Conservation (phyloP, 2,329 filamentous ascomycete species). For the Tetracladium maxilliforme region DNA sequence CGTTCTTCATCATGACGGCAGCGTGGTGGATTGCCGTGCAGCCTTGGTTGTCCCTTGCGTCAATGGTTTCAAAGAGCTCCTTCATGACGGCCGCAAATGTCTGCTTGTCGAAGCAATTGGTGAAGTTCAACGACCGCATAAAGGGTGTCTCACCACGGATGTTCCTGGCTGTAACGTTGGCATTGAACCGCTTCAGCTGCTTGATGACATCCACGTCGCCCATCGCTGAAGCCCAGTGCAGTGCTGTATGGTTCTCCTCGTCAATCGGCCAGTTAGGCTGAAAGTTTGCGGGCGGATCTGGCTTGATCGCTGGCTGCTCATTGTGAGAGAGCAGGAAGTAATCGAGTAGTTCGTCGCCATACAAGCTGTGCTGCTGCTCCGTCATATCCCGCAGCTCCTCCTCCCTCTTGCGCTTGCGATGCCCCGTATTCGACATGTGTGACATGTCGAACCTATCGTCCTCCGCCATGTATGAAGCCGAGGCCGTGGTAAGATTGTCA, state of each 20-base stretch:
- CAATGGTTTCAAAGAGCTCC: conserved; percentile 70
- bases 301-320: conserved; percentile 56
- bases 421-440: conserved; percentile 43
- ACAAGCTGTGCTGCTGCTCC: conserved; percentile 78
- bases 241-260: conserved; percentile 77
- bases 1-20: conserved; percentile 71
- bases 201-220: conserved; percentile 86
- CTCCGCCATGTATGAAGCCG: conserved; percentile 73
- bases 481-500: conserved; percentile 70
- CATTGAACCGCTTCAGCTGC: conserved; percentile 70
- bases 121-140: conserved; percentile 90
- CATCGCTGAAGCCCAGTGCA: conserved; percentile 98
- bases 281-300: conserved; percentile 72
- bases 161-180: conserved; percentile 58
- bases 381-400: conserved; percentile 49
- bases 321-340: conserved; percentile 86
- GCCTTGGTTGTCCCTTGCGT: conserved; percentile 63
- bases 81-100: conserved; percentile 77
- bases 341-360: conserved; percentile 85
- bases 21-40: conserved; percentile 92
- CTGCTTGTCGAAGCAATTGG: conserved; percentile 89
- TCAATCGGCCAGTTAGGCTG: conserved; percentile 89
- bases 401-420: conserved; percentile 65
- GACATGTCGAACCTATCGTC: conserved; percentile 63
- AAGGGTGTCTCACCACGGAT: conserved; percentile 74